Percentiles rank a stretch among this genome's conserved stretches.
Evolutionary conservation across 441 rosid species (phyloP).

Genomic region (Geranium incanum): DNA sequence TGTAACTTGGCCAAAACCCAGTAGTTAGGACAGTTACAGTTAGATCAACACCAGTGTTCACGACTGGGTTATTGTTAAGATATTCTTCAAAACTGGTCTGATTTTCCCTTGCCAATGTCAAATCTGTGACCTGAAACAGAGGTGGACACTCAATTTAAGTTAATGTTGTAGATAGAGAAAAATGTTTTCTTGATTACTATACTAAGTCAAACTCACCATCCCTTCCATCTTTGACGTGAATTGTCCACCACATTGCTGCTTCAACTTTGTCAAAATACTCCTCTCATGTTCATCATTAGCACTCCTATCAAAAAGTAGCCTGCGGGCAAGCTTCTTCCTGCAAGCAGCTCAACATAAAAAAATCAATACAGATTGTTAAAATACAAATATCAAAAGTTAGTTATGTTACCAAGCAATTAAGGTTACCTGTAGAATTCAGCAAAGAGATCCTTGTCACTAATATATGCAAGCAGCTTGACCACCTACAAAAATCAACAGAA

Average conservation of each 20-base stretch:
- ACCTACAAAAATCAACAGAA: constrained; percentile 35
- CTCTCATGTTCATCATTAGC: constrained; percentile 90
- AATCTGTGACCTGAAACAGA: constrained; percentile 67
- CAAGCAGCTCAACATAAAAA: constrained; percentile 7
- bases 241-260: constrained; percentile 93
- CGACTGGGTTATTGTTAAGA: constrained; percentile 47
- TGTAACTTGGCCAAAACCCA: constrained; percentile 97
- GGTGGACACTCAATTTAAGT: neutral
- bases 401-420: neutral
- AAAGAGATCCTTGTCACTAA: constrained; percentile 83
- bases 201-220: constrained; percentile 49
- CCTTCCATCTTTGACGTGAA: constrained; percentile 99
- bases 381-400: too few species aligned
- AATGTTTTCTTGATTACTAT: neutral
- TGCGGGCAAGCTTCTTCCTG: constrained; percentile 95
- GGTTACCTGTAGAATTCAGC: constrained; percentile 79
- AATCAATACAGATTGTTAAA: neutral
- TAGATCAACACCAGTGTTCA: constrained; percentile 76
- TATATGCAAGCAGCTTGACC: constrained; percentile 68
- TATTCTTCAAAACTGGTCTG: constrained; percentile 71
- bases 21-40: constrained; percentile 93
- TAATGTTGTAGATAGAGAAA: neutral
- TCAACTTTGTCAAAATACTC: constrained; percentile 85
- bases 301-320: constrained; percentile 86
- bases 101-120: constrained; percentile 88